Conservation (phyloP, 192 early-diverging fungal genomes). For the Entophlyctis luteolus region DNA sequence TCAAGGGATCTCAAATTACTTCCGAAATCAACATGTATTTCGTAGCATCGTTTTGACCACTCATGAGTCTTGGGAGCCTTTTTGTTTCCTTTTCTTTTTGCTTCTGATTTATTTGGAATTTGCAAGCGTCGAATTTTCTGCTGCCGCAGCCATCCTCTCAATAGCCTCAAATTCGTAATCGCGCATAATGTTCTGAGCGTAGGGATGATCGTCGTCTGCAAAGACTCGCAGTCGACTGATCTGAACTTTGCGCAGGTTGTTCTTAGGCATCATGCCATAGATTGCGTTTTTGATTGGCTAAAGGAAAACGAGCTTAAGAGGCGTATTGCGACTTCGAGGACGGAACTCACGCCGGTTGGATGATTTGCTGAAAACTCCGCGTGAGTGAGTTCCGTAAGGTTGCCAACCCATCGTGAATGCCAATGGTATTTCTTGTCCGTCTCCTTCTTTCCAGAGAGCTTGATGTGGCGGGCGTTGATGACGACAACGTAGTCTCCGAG, state of each 20-base stretch:
- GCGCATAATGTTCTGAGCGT: conserved; percentile 77
- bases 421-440: conserved; percentile 82
- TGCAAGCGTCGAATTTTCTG: too few relatives aligned
- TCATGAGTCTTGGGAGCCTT: too few relatives aligned
- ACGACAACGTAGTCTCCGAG: conserved; percentile 96
- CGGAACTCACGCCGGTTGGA: conserved; percentile 62
- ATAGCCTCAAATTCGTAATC: conserved; percentile 52
- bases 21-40: too few relatives aligned
- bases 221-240: conserved; percentile 77
- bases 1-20: too few relatives aligned
- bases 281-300: conserved; percentile 81
- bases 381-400: conserved; percentile 74
- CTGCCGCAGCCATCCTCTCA: not conserved
- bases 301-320: not conserved
- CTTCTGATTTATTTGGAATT: too few relatives aligned
- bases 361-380: conserved; percentile 70
- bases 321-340: not conserved
- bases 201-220: conserved; percentile 81
- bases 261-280: conserved; percentile 93
- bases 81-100: too few relatives aligned
- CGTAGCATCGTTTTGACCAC: too few relatives aligned
- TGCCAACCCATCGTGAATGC: conserved; percentile 84
- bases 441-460: conserved; percentile 77
- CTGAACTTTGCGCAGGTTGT: conserved; percentile 73
- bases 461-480: conserved; percentile 79